Percentiles rank a stretch among this genome's conserved stretches.
Evolutionary conservation across 2,329 filamentous ascomycete genomes (phyloP).

Genomic region (Zasmidium citrigriseum): DNA sequence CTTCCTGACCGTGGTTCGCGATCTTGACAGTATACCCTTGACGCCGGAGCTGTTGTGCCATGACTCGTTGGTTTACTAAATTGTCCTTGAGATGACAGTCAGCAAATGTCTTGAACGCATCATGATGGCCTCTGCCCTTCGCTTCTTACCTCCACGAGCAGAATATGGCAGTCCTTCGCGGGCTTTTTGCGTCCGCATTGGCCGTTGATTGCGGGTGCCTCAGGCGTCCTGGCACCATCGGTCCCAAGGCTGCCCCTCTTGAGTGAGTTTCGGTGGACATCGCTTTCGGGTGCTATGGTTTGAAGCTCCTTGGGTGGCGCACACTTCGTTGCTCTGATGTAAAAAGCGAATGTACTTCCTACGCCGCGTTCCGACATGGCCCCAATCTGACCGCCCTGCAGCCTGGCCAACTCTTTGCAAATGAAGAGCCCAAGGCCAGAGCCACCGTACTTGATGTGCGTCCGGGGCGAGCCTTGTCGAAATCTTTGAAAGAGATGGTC

Average conservation of each 20-base stretch:
- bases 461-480: conserved; percentile 70
- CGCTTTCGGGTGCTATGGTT: no score
- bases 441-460: conserved; percentile 69
- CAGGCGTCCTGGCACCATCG: no score
- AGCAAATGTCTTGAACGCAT: no score
- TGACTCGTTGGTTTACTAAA: conserved; percentile 29
- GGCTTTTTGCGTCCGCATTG: no score
- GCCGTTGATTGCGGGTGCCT: no score
- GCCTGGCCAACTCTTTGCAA: conserved; percentile 64
- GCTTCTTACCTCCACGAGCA: conserved; percentile 32
- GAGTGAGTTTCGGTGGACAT: no score
- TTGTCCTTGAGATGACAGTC: no score
- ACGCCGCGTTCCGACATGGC: conserved; percentile 59
- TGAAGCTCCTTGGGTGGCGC: no score
- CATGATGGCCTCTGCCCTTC: conserved; percentile 42
- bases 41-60: conserved; percentile 24
- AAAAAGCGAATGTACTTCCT: conserved; percentile 68
- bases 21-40: conserved; percentile 26
- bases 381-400: conserved; percentile 69
- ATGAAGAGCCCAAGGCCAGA: conserved; percentile 72
- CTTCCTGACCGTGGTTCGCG: conserved; percentile 31
- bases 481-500: conserved; percentile 74
- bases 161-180: conserved; percentile 52
- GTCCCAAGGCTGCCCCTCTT: no score
- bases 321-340: conserved; percentile 61